Base-by-base conservation (phyloP, 352 stramenopile genomes). In the Pythium sp. region DNA sequence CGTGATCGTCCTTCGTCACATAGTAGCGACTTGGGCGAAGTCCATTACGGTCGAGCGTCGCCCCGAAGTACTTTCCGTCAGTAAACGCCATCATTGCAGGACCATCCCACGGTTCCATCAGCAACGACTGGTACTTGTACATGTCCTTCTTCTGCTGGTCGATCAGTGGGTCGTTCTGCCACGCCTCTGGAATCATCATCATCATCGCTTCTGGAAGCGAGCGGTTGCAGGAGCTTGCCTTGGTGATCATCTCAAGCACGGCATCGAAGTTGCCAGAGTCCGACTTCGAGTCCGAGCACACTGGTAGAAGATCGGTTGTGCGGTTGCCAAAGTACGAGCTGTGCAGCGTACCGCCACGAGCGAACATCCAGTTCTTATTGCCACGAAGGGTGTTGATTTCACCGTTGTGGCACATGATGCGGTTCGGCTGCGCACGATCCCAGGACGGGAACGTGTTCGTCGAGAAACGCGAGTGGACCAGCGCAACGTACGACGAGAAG, bases 151-250 rank as follows among this genome's bases (percentile, higher is more conserved):
- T 99, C 65, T 92, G 77, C 49, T 90, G 79, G 5, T 82, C 88
- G 43, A 99, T 89, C 22, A 95, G 84, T 51, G 87, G 76, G 73
- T 99, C 97, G 72, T 98, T 97, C 82, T 99, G 95, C 93, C 94
- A 98, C 1, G 97, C 97, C 71, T 99, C 97, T 5, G 97, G 97
- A 65, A 99, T 98, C 95, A 99, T 98, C 92, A 99, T 99, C 95
- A 98, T 98, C 76, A 98, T 96, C 28, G 83, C 87, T 75, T 99
- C 95, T 2, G 95, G 94, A n/a, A 99, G 78, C 65, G 88, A 91
- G 11, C 94, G 84, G 64, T 97, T 90, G 53, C 89, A 97, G 12
- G 79, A 87, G 51, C 83, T 89, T 22, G 87, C 93, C 72, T 98
- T 98, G 18, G 93, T 95, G 36, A 98, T 80, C 53, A 98, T 87